phyloP scores from a whole-genome alignment of 345 rosid species.

The Citrus inodora region DNA sequence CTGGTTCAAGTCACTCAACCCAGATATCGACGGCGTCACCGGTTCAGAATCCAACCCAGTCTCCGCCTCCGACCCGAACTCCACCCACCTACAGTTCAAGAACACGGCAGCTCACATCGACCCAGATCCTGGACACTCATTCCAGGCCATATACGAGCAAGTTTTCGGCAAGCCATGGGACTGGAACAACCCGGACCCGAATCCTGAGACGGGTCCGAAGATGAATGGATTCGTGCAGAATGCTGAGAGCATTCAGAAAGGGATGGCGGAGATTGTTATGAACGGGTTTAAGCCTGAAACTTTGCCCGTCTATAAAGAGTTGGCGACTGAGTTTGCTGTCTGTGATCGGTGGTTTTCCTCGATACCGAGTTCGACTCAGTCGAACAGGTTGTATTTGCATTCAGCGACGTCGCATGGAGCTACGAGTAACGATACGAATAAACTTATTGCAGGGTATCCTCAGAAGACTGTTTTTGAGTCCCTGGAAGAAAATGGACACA shows the following conservation, averaged over 20 bases:
- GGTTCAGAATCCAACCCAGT: slow-evolving; percentile 70
- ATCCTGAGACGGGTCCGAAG: slow-evolving; percentile 25
- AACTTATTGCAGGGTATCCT: slow-evolving; percentile 54
- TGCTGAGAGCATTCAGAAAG: slow-evolving; percentile 26
- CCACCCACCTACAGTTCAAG: slow-evolving; percentile 36
- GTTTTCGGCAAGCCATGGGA: slow-evolving; percentile 77
- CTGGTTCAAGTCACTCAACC: slow-evolving; percentile 76
- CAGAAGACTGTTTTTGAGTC: slow-evolving; percentile 74
- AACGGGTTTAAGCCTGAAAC: slow-evolving; percentile 67
- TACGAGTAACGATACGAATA: slow-evolving; percentile 45
- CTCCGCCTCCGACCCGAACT: slow-evolving; percentile 46
- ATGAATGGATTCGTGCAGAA: slow-evolving; percentile 38
- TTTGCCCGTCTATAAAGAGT: slow-evolving; percentile 54
- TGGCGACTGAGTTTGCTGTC: slow-evolving; percentile 62
- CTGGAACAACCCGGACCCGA: slow-evolving; percentile 30
- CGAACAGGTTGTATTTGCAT: slow-evolving; percentile 60
- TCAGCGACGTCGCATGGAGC: slow-evolving; percentile 76
- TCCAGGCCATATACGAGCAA: slow-evolving; percentile 87
- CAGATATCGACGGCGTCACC: slow-evolving; percentile 68
- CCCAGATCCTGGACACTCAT: slow-evolving; percentile 83
- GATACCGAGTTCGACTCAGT: slow-evolving; percentile 61
- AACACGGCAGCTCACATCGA: slow-evolving; percentile 62
- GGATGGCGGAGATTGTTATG: slow-evolving; percentile 40
- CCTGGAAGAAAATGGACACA: slow-evolving; percentile 51
- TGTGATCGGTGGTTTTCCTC: slow-evolving; percentile 85